A percentile compares a stretch with the other conserved stretches of the same genome.
Conservation (phyloP, 2,329 filamentous ascomycete genomes). For the Cyclaneusma minus region DNA sequence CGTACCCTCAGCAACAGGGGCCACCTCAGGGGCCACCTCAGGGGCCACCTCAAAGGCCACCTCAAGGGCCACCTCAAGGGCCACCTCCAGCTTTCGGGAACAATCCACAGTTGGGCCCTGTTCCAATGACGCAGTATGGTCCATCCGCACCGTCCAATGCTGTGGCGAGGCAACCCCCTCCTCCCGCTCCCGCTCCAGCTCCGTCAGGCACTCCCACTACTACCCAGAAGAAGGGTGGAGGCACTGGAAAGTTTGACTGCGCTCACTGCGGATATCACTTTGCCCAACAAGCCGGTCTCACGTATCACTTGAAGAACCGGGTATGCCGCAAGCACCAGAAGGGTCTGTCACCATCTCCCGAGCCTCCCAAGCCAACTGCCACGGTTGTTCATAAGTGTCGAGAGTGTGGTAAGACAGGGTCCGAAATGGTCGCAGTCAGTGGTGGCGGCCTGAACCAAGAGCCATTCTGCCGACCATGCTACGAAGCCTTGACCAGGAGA, state of each 20-base stretch:
- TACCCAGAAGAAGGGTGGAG: neutral
- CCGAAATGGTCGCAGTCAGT: too few species aligned
- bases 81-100: slow-evolving; percentile 3
- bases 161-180: neutral
- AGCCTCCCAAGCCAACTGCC: too few species aligned
- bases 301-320: neutral
- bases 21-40: too few species aligned
- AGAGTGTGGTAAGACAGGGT: too few species aligned
- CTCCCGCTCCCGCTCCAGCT: too few species aligned
- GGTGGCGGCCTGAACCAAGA: too few species aligned
- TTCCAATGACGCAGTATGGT: slow-evolving; percentile 3
- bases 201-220: neutral
- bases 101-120: slow-evolving; percentile 3
- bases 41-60: too few species aligned
- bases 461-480: too few species aligned
- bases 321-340: neutral
- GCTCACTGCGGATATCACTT: neutral
- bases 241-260: neutral
- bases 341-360: neutral
- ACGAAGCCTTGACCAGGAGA: too few species aligned
- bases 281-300: neutral
- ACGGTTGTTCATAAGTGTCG: too few species aligned
- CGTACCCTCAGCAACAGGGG: too few species aligned
- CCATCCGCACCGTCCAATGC: neutral
- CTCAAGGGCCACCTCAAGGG: slow-evolving; percentile 2